phyloP scores from a whole-genome alignment of 169 alveolate species.

The Plasmodium inui region DNA sequence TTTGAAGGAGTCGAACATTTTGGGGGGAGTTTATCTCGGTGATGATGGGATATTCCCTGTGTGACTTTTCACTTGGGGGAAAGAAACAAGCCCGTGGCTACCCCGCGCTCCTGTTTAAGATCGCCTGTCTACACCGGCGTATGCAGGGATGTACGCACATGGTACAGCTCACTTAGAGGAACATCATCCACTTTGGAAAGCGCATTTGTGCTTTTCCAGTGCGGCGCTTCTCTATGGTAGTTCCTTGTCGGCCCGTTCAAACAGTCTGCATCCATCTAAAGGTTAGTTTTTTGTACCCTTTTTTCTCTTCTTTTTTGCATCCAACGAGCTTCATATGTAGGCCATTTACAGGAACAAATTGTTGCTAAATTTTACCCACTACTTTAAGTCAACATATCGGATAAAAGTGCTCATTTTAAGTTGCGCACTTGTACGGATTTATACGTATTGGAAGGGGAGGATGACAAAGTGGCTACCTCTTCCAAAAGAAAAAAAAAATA shows the following conservation, averaged over 20 bases:
- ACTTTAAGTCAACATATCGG: neutral
- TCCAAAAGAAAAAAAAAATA: neutral
- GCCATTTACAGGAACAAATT: neutral
- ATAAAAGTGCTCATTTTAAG: neutral
- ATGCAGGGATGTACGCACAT: neutral
- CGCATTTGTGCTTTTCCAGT: neutral
- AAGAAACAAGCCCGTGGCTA: neutral
- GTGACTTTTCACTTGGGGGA: neutral
- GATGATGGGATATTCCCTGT: neutral
- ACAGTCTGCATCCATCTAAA: neutral
- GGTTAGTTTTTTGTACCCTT: neutral
- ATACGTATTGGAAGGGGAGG: neutral
- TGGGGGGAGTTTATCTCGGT: neutral
- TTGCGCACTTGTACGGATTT: neutral
- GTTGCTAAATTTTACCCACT: neutral
- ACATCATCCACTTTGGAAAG: neutral
- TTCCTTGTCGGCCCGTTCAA: neutral
- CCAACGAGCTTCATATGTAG: neutral
- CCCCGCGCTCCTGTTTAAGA: neutral
- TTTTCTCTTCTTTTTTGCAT: neutral
- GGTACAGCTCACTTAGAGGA: neutral
- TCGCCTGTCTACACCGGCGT: neutral
- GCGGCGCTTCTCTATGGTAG: neutral
- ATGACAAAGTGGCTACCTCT: neutral
- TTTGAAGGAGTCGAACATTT: constrained; percentile 56